A percentile compares a stretch with the other conserved stretches of the same genome.
Evolutionary conservation across 345 rosid species (phyloP).

Genomic region (Aethionema arabicum): DNA sequence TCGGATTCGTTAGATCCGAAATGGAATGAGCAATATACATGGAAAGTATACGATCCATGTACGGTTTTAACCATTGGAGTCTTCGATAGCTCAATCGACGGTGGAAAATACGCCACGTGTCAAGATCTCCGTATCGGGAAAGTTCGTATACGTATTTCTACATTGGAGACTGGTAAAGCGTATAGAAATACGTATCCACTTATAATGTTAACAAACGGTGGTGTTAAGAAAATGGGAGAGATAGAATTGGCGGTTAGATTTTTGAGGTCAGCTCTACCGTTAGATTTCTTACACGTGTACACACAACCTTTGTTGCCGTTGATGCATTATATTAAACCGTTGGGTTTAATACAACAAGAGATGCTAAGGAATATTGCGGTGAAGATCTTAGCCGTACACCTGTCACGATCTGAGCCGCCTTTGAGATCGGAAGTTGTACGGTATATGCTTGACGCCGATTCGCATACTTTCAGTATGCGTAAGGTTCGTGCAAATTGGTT

Average conservation of each 20-base stretch:
- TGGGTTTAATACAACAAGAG: conserved; percentile 46
- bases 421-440: conserved; percentile 59
- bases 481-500: conserved; percentile 79
- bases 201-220: conserved; percentile 49
- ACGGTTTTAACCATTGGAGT: conserved; percentile 78
- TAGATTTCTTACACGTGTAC: conserved; percentile 87
- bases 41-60: conserved; percentile 85
- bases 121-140: conserved; percentile 71
- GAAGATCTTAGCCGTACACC: conserved; percentile 57
- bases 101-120: conserved; percentile 45
- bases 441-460: conserved; percentile 72
- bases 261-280: conserved; percentile 54
- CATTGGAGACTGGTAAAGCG: conserved; percentile 63
- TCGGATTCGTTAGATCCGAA: conserved; percentile 70
- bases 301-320: conserved; percentile 67
- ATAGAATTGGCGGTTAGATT: conserved; percentile 74
- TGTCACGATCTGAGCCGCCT: conserved; percentile 83
- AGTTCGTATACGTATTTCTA: conserved; percentile 70
- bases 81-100: conserved; percentile 62
- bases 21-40: conserved; percentile 95
- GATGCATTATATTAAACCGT: conserved; percentile 80
- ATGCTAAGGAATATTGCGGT: conserved; percentile 49
- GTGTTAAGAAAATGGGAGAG: conserved; percentile 74
- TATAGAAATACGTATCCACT: conserved; percentile 65
- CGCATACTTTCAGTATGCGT: conserved; percentile 73